Base-by-base conservation (phyloP, 306 rosid genomes). In the Dalbergia cochinchinensis region DNA sequence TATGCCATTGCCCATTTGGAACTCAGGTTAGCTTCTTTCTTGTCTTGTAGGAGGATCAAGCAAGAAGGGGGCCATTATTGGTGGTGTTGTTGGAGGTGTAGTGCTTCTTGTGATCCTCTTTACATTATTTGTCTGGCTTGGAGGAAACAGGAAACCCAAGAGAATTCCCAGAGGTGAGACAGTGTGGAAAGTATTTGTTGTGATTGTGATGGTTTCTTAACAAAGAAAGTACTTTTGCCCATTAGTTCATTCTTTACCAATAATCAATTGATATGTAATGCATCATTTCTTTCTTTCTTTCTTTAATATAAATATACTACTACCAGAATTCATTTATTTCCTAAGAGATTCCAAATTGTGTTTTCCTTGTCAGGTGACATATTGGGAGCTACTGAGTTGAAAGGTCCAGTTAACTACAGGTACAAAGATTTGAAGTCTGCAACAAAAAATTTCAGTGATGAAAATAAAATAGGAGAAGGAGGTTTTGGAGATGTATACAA, bases 401-500 rank as follows among this genome's bases (percentile, higher is more conserved):
- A 66, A 82, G 97, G 94, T 55, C 92, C 92, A 8, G 83, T 88
- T 50, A 75, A 31, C 64, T 91, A 83, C n/a, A 83, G 71, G 7
- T 85, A 86, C 26, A 89, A 85, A 19, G 97, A 86, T 76, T 78
- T 91, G 84, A 91, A 88, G 71, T 47, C 73, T 4, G 97, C 97
- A 68, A 89, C 97, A 4, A 81, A 82, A 4, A 86, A 88, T 35
- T 91, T 89, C 45, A 85, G 86, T 42, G 86, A 68, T 6, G 90
- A 88, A 77, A 89, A 85, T 50, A 91, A 91, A 69, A 83, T 91
- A 11, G 97, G 97, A 71, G 94, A 86, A 80, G 97, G 97, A 63
- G 97, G 94, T 33, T 91, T 91, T 60, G 94, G 97, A 22, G 89
- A 84, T 13, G 94, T 91, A 57, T 89, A 88, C 69, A 92, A 88